A percentile compares a stretch with the other conserved stretches of the same genome.
These are phyloP conservation scores for Clathrus columnatus DNA, from an alignment of 768 basidiomycete species.

Conservation along the genomic window DNA sequence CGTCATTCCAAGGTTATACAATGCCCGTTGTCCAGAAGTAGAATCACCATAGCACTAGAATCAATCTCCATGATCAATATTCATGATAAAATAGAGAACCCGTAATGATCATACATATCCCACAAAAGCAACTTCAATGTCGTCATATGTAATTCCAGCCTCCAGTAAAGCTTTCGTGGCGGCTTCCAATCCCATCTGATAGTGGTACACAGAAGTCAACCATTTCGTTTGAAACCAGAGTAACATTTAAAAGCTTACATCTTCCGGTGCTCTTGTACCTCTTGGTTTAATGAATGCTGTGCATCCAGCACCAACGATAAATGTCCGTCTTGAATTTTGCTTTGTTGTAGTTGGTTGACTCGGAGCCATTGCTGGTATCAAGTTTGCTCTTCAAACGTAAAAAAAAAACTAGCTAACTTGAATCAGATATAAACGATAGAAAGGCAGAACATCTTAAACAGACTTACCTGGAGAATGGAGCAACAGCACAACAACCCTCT, in stretches of 20 bases:
- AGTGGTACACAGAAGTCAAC: background rate
- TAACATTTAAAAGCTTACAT: constrained; percentile 34
- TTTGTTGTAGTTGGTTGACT: background rate
- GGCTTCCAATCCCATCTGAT: constrained; percentile 79
- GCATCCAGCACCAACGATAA: constrained; percentile 65
- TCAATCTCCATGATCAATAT: background rate
- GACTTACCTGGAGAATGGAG: too few species aligned
- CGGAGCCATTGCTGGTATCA: background rate
- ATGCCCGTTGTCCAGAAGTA: constrained; percentile 63
- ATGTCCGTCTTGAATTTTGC: constrained; percentile 26
- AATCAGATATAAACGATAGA: too few species aligned
- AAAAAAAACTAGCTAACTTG: too few species aligned
- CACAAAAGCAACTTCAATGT: constrained; percentile 61
- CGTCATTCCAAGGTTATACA: constrained; percentile 79
- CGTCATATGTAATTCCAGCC: constrained; percentile 81
- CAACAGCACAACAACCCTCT: too few species aligned
- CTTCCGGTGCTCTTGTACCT: constrained; percentile 42
- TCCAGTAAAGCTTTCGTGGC: constrained; percentile 82
- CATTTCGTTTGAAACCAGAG: background rate
- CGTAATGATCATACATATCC: constrained; percentile 35
- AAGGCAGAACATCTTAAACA: too few species aligned
- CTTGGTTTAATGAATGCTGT: constrained; percentile 72
- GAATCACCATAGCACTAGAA: constrained; percentile 62
- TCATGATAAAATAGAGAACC: background rate
- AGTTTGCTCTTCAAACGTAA: too few species aligned